These are phyloP conservation scores for Tephrocybe sp. DNA, from an alignment of 768 basidiomycete genomes.

Conservation along the genomic window DNA sequence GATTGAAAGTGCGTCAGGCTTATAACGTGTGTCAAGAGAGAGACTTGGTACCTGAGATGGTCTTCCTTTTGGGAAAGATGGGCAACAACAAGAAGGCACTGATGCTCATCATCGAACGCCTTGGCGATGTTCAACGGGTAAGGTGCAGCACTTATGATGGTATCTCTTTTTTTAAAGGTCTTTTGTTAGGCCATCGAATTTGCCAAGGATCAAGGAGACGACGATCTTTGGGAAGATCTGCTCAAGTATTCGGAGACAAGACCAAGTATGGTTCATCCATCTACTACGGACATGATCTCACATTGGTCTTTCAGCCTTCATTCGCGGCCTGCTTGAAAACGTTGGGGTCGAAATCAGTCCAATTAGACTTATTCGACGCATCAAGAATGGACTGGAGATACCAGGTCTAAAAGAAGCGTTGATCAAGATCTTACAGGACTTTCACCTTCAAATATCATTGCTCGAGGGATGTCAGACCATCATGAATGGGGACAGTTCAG, in stretches of 20 bases:
- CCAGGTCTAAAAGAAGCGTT: slow-evolving; percentile 91
- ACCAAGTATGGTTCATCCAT: slow-evolving; percentile 54
- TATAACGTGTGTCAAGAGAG: slow-evolving; percentile 81
- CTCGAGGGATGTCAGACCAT: slow-evolving; percentile 91
- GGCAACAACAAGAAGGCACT: slow-evolving; percentile 96
- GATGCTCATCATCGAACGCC: slow-evolving; percentile 89
- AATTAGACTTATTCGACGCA: slow-evolving; percentile 88
- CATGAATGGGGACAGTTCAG: slow-evolving; percentile 76
- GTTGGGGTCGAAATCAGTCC: slow-evolving; percentile 96
- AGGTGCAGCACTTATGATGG: slow-evolving; percentile 19
- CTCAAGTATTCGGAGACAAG: slow-evolving; percentile 91
- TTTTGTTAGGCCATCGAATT: slow-evolving; percentile 86
- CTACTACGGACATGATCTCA: neutral
- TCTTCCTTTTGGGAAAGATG: slow-evolving; percentile 95
- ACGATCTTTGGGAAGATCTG: slow-evolving; percentile 97
- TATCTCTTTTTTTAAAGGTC: neutral
- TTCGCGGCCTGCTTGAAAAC: slow-evolving; percentile 91
- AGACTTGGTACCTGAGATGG: slow-evolving; percentile 93
- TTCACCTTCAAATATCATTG: slow-evolving; percentile 89
- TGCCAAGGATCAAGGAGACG: slow-evolving; percentile 94
- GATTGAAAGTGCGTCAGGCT: slow-evolving; percentile 46
- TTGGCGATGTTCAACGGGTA: slow-evolving; percentile 89
- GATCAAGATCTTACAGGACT: slow-evolving; percentile 96
- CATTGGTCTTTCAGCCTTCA: slow-evolving; percentile 61
- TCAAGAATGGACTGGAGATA: slow-evolving; percentile 95